Percentiles rank a stretch among this genome's conserved stretches.
Conservation (phyloP, 1,284 basidiomycete species). For the Ceratobasidium sp. region DNA sequence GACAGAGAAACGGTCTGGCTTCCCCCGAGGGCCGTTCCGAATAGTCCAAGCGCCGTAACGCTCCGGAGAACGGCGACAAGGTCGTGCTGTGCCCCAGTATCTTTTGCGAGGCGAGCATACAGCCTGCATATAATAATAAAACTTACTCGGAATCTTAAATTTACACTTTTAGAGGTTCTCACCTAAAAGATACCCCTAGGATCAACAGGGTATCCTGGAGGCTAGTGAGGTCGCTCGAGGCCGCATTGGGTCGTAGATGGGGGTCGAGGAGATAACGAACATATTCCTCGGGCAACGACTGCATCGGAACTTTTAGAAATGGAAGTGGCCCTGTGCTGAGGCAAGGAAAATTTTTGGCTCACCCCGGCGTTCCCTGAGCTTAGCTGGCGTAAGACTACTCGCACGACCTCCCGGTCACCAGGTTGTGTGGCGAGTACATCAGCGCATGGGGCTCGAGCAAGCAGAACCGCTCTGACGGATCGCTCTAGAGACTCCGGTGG, state of each 20-base stretch:
- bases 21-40: slow-evolving; percentile 20
- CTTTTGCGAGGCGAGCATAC: slow-evolving; percentile 37
- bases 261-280: slow-evolving; percentile 42
- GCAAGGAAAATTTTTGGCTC: not conserved
- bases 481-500: slow-evolving; percentile 41
- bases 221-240: not conserved
- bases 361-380: slow-evolving; percentile 6
- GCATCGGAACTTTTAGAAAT: not conserved
- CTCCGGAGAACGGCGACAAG: slow-evolving; percentile 27
- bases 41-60: slow-evolving; percentile 13
- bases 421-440: slow-evolving; percentile 30
- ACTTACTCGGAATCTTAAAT: slow-evolving; percentile 1
- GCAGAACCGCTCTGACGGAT: slow-evolving; percentile 12
- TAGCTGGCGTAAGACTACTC: slow-evolving; percentile 39
- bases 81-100: slow-evolving; percentile 14
- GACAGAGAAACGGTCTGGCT: slow-evolving; percentile 11
- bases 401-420: slow-evolving; percentile 26
- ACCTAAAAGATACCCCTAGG: slow-evolving; percentile 37
- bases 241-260: not conserved
- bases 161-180: slow-evolving; percentile 16
- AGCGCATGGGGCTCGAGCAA: slow-evolving; percentile 39
- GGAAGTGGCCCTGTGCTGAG: not conserved
- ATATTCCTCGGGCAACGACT: slow-evolving; percentile 40
- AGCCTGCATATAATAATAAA: slow-evolving; percentile 16
- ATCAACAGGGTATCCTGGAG: slow-evolving; percentile 7